Evolutionary conservation across 495 filamentous ascomycete genomes (phyloP).

Genomic region (Bryoglossum gracile): DNA sequence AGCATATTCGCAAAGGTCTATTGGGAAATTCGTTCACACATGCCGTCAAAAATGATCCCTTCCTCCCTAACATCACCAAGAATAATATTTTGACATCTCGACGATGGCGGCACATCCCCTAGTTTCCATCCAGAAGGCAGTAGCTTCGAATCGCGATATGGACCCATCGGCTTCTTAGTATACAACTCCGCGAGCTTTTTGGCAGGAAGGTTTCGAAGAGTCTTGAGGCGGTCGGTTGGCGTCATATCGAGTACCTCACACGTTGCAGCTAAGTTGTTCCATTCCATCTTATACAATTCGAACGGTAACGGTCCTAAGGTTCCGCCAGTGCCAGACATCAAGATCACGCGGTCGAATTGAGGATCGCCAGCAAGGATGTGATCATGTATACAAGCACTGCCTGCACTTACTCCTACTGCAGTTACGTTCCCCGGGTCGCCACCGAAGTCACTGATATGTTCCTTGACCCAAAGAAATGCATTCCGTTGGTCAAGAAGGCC

Average conservation of each 20-base stretch:
- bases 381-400: constrained; percentile 20
- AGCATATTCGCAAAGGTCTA: too few relatives aligned
- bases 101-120: too few relatives aligned
- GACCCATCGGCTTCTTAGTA: too few relatives aligned
- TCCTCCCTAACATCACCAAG: too few relatives aligned
- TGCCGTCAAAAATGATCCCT: too few relatives aligned
- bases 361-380: constrained; percentile 11
- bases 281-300: constrained; percentile 3
- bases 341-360: constrained; percentile 12
- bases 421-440: constrained; percentile 46
- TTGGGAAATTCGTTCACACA: too few relatives aligned
- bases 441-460: constrained; percentile 60
- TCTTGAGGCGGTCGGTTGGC: constrained; percentile 1
- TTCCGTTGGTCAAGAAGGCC: constrained; percentile 61
- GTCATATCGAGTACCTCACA: neutral
- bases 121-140: too few relatives aligned
- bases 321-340: constrained; percentile 7
- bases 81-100: too few relatives aligned
- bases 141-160: too few relatives aligned
- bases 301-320: constrained; percentile 4
- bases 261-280: neutral
- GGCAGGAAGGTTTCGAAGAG: constrained; percentile 4
- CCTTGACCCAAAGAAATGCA: constrained; percentile 64
- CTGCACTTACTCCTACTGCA: constrained; percentile 46
- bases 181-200: too few relatives aligned